Conservation (phyloP, 116 monocot genomes). For the Iris pallida region DNA sequence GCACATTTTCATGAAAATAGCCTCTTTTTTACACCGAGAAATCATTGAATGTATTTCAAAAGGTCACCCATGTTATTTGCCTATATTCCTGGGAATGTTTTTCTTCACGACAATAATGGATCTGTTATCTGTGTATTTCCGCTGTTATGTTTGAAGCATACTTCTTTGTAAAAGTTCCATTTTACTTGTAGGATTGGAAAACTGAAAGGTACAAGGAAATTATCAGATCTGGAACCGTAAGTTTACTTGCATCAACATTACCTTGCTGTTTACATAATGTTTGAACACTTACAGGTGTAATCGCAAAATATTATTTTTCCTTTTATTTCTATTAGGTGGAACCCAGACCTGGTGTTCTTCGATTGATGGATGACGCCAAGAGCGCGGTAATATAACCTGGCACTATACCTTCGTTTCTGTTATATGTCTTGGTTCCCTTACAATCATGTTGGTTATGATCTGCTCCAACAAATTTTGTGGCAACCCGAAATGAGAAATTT, state of each 20-base stretch:
- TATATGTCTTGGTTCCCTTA: no score
- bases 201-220: conserved; percentile 95
- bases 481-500: no score
- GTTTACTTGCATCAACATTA: conserved; percentile 1
- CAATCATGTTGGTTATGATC: no score
- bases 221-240: conserved; percentile 87
- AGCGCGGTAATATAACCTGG: conserved; percentile 74
- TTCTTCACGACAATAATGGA: no score
- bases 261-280: background rate
- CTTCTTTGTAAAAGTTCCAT: conserved; percentile 7
- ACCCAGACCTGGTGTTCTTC: conserved; percentile 86
- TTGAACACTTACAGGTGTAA: background rate
- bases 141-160: background rate
- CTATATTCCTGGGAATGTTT: no score
- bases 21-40: no score
- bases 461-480: no score
- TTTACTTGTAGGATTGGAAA: conserved; percentile 84
- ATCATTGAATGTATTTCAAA: no score
- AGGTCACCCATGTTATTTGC: no score
- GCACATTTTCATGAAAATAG: no score
- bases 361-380: conserved; percentile 88
- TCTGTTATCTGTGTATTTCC: no score
- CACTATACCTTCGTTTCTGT: conserved; percentile 1
- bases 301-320: background rate
- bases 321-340: conserved; percentile 50